Evolutionary conservation across 2,329 filamentous ascomycete genomes (phyloP).

Genomic region (Aspergillus tamarii): DNA sequence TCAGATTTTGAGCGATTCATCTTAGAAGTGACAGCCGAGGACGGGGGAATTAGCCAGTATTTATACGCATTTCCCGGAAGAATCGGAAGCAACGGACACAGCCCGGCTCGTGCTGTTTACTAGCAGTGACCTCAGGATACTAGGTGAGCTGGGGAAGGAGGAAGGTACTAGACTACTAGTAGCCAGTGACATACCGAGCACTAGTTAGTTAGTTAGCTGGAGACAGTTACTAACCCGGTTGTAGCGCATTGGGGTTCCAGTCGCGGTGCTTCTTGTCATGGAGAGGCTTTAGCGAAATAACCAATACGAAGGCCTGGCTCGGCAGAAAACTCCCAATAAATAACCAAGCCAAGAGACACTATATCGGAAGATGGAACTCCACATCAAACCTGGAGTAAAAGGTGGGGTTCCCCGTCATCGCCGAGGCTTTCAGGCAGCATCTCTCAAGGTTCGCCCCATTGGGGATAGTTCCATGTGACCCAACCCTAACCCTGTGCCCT

Average conservation of each 20-base stretch:
- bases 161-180: not conserved
- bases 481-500: constrained; percentile 2
- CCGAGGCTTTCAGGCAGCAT: not conserved
- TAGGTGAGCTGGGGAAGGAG: not conserved
- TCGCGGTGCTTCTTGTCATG: not conserved
- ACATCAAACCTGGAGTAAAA: not conserved
- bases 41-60: not conserved
- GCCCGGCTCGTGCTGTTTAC: not conserved
- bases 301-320: constrained; percentile 8
- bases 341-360: not conserved
- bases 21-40: not conserved
- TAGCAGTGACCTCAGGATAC: not conserved
- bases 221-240: not conserved
- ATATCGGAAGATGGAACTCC: not conserved
- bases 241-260: constrained; percentile 1
- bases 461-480: constrained; percentile 5
- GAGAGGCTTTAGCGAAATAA: constrained; percentile 5
- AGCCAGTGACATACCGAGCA: not conserved
- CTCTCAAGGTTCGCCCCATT: constrained; percentile 12
- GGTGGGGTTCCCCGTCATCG: not conserved
- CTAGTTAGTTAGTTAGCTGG: not conserved
- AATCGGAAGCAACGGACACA: not conserved
- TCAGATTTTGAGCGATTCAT: not conserved
- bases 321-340: constrained; percentile 1
- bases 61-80: not conserved